phyloP scores from a whole-genome alignment of 1,284 basidiomycete species.

The Fomitopsis schrenkii region DNA sequence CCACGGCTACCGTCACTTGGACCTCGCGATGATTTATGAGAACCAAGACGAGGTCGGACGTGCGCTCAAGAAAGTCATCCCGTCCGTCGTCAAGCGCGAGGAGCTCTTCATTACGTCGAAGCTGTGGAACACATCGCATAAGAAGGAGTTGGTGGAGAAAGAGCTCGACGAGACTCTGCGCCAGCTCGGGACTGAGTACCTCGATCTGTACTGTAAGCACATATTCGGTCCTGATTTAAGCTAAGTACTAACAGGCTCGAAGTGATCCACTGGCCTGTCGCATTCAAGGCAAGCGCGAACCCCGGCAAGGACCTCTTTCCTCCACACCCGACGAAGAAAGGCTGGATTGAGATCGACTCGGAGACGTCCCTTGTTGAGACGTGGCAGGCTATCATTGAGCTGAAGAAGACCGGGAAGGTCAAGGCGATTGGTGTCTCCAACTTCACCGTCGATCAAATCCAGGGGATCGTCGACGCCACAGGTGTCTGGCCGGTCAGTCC shows the following conservation, averaged over 20 bases:
- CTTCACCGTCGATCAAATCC: constrained; percentile 65
- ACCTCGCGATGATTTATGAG: constrained; percentile 70
- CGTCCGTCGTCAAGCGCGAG: constrained; percentile 74
- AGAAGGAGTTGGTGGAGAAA: constrained; percentile 59
- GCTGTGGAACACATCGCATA: constrained; percentile 71
- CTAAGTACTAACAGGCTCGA: not conserved
- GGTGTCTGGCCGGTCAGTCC: constrained; percentile 58
- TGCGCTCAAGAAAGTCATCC: constrained; percentile 75
- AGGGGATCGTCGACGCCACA: constrained; percentile 71
- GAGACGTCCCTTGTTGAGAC: constrained; percentile 64
- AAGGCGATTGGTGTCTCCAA: constrained; percentile 76
- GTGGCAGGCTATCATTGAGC: constrained; percentile 74
- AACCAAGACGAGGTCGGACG: constrained; percentile 75
- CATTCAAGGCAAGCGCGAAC: constrained; percentile 41
- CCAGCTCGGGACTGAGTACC: constrained; percentile 68
- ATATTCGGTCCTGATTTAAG: not conserved
- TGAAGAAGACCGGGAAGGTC: constrained; percentile 51
- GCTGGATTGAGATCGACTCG: constrained; percentile 52
- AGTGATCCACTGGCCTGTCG: constrained; percentile 89
- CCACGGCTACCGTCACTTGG: constrained; percentile 78
- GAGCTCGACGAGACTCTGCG: constrained; percentile 74
- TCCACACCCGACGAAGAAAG: constrained; percentile 34
- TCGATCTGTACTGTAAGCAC: constrained; percentile 63
- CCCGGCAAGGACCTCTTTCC: constrained; percentile 61
- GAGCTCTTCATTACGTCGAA: constrained; percentile 86